Conservation (phyloP, 2,329 filamentous ascomycete genomes). For the Dactylonectria estremocensis region DNA sequence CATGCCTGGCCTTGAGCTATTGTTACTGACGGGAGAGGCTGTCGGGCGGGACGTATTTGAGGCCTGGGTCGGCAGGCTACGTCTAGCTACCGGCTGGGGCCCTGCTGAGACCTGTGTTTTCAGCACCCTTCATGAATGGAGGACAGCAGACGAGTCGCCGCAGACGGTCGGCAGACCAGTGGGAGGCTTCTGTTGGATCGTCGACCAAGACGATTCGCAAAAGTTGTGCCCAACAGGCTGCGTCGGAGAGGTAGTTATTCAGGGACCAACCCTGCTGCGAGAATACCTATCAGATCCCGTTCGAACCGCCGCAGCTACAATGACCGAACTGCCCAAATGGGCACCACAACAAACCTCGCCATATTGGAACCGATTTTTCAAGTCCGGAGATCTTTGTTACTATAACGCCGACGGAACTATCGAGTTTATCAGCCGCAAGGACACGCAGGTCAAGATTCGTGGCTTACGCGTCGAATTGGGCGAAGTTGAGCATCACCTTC, state of each 20-base stretch:
- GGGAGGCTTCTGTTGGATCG: slow-evolving; percentile 42
- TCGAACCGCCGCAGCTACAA: slow-evolving; percentile 48
- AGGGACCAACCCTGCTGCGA: slow-evolving; percentile 43
- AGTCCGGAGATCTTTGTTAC: slow-evolving; percentile 44
- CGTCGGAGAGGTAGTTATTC: slow-evolving; percentile 48
- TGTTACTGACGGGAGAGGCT: slow-evolving; percentile 37
- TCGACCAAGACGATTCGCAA: slow-evolving; percentile 39
- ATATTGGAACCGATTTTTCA: slow-evolving; percentile 31
- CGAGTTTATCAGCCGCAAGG: too few relatives aligned
- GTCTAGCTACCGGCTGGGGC: slow-evolving; percentile 36
- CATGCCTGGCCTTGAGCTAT: slow-evolving; percentile 1
- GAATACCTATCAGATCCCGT: slow-evolving; percentile 44
- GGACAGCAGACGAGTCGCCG: background rate
- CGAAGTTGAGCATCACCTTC: slow-evolving; percentile 35
- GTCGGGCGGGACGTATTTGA: slow-evolving; percentile 21
- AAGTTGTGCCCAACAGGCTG: slow-evolving; percentile 40
- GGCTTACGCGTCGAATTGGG: slow-evolving; percentile 67
- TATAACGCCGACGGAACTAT: slow-evolving; percentile 55
- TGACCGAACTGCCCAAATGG: slow-evolving; percentile 47
- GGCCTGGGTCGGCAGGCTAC: slow-evolving; percentile 34
- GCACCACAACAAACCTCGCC: slow-evolving; percentile 31
- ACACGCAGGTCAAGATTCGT: slow-evolving; percentile 69
- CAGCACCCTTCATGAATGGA: slow-evolving; percentile 2
- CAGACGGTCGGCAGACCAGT: slow-evolving; percentile 7
- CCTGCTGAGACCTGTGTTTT: slow-evolving; percentile 34